Percentiles rank a stretch among this genome's conserved stretches.
Evolutionary conservation across 805 yeast species (phyloP).

Genomic region (Ogataea pignaliae): DNA sequence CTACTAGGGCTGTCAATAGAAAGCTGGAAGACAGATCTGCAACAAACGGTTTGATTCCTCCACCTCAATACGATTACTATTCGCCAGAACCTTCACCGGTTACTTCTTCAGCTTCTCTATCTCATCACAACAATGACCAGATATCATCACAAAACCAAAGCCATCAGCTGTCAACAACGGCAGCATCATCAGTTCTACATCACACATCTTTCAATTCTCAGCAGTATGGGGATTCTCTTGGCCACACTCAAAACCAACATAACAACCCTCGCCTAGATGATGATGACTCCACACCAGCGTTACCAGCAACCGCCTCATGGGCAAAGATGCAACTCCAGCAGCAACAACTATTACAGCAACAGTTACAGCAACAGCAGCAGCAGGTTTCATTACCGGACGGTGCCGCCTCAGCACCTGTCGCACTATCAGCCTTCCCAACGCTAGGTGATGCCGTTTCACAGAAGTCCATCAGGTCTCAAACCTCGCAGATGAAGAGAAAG

Average conservation of each 20-base stretch:
- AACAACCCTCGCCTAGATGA: slow-evolving; percentile 6
- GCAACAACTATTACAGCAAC: slow-evolving; percentile 29
- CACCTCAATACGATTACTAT: slow-evolving; percentile 17
- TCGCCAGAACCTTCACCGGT: slow-evolving; percentile 18
- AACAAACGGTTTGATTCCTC: slow-evolving; percentile 31
- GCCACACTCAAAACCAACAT: slow-evolving; percentile 1
- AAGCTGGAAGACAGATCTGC: slow-evolving; percentile 37
- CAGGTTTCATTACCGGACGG: slow-evolving; percentile 9
- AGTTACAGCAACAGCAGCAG: slow-evolving; percentile 4
- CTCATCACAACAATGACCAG: slow-evolving; percentile 3
- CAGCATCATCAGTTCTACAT: slow-evolving; percentile 1
- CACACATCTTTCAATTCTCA: slow-evolving; percentile 1
- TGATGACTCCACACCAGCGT: slow-evolving; percentile 25
- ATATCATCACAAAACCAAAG: not conserved
- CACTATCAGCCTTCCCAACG: slow-evolving; percentile 29
- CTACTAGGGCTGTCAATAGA: slow-evolving; percentile 67
- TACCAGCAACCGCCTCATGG: slow-evolving; percentile 76
- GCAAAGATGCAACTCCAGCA: slow-evolving; percentile 27
- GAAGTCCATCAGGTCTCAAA: slow-evolving; percentile 13
- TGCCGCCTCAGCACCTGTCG: slow-evolving; percentile 7
- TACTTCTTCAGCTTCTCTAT: slow-evolving; percentile 3
- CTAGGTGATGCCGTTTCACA: slow-evolving; percentile 21
- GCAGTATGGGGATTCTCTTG: not conserved
- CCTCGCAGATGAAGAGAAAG: slow-evolving; percentile 19
- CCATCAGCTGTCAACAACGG: no score